A percentile compares a stretch with the other conserved stretches of the same genome.
These are phyloP conservation scores for Lepidium campestre DNA, from an alignment of 441 rosid genomes.

Conservation along the genomic window DNA sequence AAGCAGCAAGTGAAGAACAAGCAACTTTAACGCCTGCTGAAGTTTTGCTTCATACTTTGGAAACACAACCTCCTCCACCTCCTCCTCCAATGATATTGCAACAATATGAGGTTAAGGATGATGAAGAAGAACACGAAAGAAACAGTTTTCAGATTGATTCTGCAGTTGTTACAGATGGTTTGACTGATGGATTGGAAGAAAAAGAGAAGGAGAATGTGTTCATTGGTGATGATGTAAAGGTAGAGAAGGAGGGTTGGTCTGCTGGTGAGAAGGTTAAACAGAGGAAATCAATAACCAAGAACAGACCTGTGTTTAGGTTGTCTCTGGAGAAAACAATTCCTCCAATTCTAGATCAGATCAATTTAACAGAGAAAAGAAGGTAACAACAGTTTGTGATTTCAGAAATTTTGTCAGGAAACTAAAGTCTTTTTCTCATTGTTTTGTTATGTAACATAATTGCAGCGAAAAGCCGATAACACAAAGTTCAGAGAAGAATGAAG, in stretches of 20 bases:
- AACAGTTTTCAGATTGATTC: background rate
- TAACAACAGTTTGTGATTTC: slow-evolving; percentile 1
- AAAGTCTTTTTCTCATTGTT: slow-evolving; percentile 7
- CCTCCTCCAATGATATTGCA: background rate
- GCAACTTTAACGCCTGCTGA: slow-evolving; percentile 16
- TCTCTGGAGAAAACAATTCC: slow-evolving; percentile 27
- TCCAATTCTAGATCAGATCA: background rate
- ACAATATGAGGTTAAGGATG: background rate
- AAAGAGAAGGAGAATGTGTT: background rate
- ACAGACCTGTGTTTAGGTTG: slow-evolving; percentile 29
- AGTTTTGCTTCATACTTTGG: slow-evolving; percentile 24
- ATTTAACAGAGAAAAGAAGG: slow-evolving; percentile 20
- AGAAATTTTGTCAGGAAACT: background rate
- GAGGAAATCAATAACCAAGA: slow-evolving; percentile 22
- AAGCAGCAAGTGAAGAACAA: slow-evolving; percentile 37
- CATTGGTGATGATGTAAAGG: background rate
- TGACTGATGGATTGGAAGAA: background rate
- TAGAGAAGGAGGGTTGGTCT: slow-evolving; percentile 2
- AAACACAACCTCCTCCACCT: slow-evolving; percentile 20
- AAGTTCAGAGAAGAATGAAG: slow-evolving; percentile 3
- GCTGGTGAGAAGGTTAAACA: slow-evolving; percentile 15
- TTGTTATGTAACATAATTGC: background rate
- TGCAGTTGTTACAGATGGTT: background rate
- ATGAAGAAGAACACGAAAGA: background rate
- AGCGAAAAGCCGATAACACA: slow-evolving; percentile 18